These are phyloP conservation scores for Vigna angularis DNA, from an alignment of 306 rosid species.

Conservation along the genomic window DNA sequence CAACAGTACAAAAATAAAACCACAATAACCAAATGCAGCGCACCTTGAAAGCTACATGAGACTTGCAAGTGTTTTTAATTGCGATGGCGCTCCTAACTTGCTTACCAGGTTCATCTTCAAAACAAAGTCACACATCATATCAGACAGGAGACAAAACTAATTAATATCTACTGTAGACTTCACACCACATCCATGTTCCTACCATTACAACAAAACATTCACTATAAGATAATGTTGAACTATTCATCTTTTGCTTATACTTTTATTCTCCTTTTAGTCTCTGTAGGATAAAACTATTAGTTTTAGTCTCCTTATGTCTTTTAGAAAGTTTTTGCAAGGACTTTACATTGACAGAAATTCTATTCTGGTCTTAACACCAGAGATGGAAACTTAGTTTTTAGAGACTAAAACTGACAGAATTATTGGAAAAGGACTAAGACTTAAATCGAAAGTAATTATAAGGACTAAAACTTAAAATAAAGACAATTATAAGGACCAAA, in stretches of 20 bases:
- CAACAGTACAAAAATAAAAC: slow-evolving; percentile 15
- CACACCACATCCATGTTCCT: slow-evolving; percentile 8
- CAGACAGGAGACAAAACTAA: slow-evolving; percentile 37
- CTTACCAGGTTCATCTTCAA: slow-evolving; percentile 90
- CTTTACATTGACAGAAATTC: background rate
- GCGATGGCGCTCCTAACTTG: slow-evolving; percentile 87
- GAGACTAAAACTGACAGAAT: no score
- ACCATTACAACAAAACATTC: background rate
- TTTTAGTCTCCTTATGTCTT: background rate
- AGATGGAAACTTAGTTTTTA: background rate
- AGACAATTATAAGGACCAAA: background rate
- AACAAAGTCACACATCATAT: slow-evolving; percentile 46
- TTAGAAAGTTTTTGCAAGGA: background rate
- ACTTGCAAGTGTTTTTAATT: slow-evolving; percentile 82
- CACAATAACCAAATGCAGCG: slow-evolving; percentile 34
- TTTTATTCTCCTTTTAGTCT: background rate
- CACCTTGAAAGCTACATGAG: slow-evolving; percentile 91
- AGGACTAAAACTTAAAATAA: background rate
- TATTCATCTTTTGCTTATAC: background rate
- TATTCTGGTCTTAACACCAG: background rate
- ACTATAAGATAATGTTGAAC: background rate
- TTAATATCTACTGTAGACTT: slow-evolving; percentile 7
- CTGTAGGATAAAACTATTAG: no score
- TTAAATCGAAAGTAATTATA: background rate
- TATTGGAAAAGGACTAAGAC: background rate